These are phyloP conservation scores for Phylloporus sp. DNA, from an alignment of 768 basidiomycete species.

Conservation along the genomic window DNA sequence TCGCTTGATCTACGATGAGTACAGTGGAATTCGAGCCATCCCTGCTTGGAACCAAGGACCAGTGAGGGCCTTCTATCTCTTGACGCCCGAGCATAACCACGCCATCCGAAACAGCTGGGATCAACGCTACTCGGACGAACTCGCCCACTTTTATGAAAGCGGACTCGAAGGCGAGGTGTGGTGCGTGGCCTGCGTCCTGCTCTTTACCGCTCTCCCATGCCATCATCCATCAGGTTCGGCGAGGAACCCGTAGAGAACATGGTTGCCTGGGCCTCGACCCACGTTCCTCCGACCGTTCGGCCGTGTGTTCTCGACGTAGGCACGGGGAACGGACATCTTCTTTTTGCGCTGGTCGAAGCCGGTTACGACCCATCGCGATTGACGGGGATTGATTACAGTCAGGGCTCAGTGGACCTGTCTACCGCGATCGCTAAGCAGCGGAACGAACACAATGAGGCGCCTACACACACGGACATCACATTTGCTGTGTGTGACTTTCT, in stretches of 20 bases:
- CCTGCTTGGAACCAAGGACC: conserved; percentile 72
- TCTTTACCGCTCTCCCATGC: neutral
- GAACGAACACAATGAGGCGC: conserved; percentile 8
- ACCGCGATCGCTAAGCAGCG: conserved; percentile 49
- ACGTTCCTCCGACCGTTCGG: conserved; percentile 45
- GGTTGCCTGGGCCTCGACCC: conserved; percentile 64
- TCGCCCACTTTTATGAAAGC: conserved; percentile 68
- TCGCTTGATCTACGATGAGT: conserved; percentile 25
- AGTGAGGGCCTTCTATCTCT: conserved; percentile 48
- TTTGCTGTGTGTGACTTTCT: conserved; percentile 69
- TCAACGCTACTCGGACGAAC: conserved; percentile 64
- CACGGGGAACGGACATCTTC: conserved; percentile 73
- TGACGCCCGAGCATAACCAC: neutral
- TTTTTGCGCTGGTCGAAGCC: conserved; percentile 66
- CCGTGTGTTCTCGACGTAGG: conserved; percentile 73
- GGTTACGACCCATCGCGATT: conserved; percentile 55
- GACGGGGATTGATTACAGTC: conserved; percentile 74
- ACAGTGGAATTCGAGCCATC: conserved; percentile 58
- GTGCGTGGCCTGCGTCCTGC: conserved; percentile 35
- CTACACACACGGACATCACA: conserved; percentile 28
- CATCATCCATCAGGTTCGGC: conserved; percentile 62
- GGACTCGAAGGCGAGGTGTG: conserved; percentile 86
- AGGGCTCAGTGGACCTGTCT: conserved; percentile 64
- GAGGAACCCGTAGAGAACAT: conserved; percentile 72
- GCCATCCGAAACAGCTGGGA: conserved; percentile 59